Evolutionary conservation across 2,329 filamentous ascomycete species (phyloP).

Genomic region (Curvularia spicifera): DNA sequence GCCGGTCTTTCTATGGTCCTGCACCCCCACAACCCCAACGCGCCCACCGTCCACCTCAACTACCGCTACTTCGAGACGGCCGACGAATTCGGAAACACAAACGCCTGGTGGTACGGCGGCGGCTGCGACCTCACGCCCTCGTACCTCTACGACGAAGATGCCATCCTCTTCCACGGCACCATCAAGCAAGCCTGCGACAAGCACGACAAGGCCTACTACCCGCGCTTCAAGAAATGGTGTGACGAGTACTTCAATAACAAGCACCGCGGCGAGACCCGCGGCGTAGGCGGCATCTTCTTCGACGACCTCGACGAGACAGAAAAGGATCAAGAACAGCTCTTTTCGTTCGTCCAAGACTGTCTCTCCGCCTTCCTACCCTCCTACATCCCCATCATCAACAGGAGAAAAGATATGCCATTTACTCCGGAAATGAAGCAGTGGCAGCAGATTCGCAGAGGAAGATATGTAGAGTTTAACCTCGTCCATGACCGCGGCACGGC

Average conservation of each 20-base stretch:
- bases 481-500: slow-evolving; percentile 95
- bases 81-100: slow-evolving; percentile 77
- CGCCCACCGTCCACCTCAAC: slow-evolving; percentile 96
- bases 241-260: slow-evolving; percentile 97
- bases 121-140: slow-evolving; percentile 91
- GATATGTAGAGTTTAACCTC: slow-evolving; percentile 98
- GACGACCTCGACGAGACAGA: slow-evolving; percentile 91
- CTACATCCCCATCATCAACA: slow-evolving; percentile 87
- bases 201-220: slow-evolving; percentile 91
- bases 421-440: slow-evolving; percentile 87
- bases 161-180: slow-evolving; percentile 92
- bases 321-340: slow-evolving; percentile 86
- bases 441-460: slow-evolving; percentile 93
- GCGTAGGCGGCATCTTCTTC: slow-evolving; percentile 97
- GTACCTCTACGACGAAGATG: slow-evolving; percentile 97
- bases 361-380: slow-evolving; percentile 86
- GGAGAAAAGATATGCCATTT: slow-evolving; percentile 89
- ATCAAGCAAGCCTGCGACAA: slow-evolving; percentile 93
- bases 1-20: slow-evolving; percentile 91
- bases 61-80: slow-evolving; percentile 99
- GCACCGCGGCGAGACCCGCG: slow-evolving; percentile 84
- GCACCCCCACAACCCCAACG: slow-evolving; percentile 94
- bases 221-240: slow-evolving; percentile 97
- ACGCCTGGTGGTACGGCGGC: slow-evolving; percentile 98
- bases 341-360: slow-evolving; percentile 86